Evolutionary conservation across 495 filamentous ascomycete species (phyloP).

Genomic region (Penicillium steckii): DNA sequence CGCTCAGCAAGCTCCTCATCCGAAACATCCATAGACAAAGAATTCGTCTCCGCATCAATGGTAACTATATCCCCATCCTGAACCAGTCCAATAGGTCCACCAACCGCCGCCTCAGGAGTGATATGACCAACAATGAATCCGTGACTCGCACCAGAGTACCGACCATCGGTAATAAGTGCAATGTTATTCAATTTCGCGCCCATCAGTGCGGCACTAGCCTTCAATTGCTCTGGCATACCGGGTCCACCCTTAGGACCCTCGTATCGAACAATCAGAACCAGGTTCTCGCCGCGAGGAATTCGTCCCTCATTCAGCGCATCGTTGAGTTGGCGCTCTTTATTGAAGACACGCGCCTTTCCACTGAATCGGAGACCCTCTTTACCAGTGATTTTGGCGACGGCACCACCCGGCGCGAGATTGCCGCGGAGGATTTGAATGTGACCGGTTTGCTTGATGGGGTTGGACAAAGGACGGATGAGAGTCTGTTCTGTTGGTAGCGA

Average conservation of each 20-base stretch:
- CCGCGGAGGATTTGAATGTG: slow-evolving; percentile 89
- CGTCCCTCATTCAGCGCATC: slow-evolving; percentile 67
- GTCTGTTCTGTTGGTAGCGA: slow-evolving; percentile 76
- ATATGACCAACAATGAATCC: slow-evolving; percentile 97
- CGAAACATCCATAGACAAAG: slow-evolving; percentile 70
- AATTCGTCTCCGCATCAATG: slow-evolving; percentile 81
- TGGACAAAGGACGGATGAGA: slow-evolving; percentile 76
- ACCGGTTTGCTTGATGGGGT: slow-evolving; percentile 86
- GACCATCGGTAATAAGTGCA: slow-evolving; percentile 89
- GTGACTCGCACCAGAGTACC: slow-evolving; percentile 87
- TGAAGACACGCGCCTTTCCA: slow-evolving; percentile 82
- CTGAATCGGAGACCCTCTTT: slow-evolving; percentile 86
- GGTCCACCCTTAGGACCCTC: slow-evolving; percentile 95
- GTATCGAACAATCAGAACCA: slow-evolving; percentile 92
- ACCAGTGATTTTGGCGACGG: slow-evolving; percentile 97
- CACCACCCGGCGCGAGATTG: slow-evolving; percentile 87
- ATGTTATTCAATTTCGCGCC: slow-evolving; percentile 86
- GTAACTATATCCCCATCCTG: slow-evolving; percentile 79
- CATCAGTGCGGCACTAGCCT: slow-evolving; percentile 86
- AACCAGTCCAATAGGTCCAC: slow-evolving; percentile 79
- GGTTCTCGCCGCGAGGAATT: slow-evolving; percentile 75
- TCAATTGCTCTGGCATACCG: slow-evolving; percentile 98
- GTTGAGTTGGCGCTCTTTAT: slow-evolving; percentile 83
- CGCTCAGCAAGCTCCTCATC: slow-evolving; percentile 71
- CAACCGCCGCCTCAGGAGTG: slow-evolving; percentile 84